These are phyloP conservation scores for Haematococcus lacustris DNA, from an alignment of 139 green algal genomes.

Conservation along the genomic window DNA sequence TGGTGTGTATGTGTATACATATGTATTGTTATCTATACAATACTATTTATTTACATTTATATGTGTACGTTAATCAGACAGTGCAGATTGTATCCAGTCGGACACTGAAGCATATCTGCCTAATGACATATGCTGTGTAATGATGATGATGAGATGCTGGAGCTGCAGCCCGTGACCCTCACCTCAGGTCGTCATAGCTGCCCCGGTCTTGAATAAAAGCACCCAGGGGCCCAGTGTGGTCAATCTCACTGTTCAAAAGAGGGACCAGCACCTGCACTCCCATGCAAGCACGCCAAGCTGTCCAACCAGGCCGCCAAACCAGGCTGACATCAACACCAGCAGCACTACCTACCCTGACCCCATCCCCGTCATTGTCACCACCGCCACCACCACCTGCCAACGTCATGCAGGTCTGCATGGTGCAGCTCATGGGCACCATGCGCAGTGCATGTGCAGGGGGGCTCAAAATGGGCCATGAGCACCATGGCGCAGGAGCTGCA, in stretches of 20 bases:
- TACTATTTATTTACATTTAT: too few relatives aligned
- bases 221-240: conserved; percentile 25
- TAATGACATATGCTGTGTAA: not conserved
- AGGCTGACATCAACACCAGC: too few relatives aligned
- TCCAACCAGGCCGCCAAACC: too few relatives aligned
- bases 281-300: too few relatives aligned
- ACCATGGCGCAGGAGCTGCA: too few relatives aligned
- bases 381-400: not conserved
- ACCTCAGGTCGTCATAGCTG: not conserved
- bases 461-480: too few relatives aligned
- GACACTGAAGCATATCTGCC: too few relatives aligned
- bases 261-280: conserved; percentile 38
- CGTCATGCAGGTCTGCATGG: not conserved
- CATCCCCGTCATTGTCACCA: not conserved
- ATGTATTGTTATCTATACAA: too few relatives aligned
- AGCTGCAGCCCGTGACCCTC: conserved; percentile 7
- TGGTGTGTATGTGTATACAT: too few relatives aligned
- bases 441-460: not conserved
- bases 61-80: too few relatives aligned
- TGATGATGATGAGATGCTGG: not conserved
- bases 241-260: conserved; percentile 58
- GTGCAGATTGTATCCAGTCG: too few relatives aligned
- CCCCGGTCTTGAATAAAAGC: conserved; percentile 13
- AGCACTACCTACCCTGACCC: not conserved
- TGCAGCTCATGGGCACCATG: not conserved